These are phyloP conservation scores for Immersiella caudata DNA, from an alignment of 495 filamentous ascomycete species.

Conservation along the genomic window DNA sequence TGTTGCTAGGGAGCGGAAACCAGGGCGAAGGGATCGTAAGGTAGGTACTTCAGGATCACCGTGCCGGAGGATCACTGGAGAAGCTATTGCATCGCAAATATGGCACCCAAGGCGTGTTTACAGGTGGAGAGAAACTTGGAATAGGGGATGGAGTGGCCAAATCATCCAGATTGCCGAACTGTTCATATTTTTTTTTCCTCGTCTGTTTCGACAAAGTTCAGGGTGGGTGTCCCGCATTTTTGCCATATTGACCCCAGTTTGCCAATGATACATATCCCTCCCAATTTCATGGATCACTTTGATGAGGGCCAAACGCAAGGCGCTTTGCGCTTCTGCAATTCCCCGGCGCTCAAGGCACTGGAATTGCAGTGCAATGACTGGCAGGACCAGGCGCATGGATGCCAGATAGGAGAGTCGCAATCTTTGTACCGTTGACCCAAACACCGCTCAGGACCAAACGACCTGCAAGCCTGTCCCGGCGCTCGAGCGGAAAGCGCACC, in stretches of 20 bases:
- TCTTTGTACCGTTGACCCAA: constrained; percentile 9
- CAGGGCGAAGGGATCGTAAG: background rate
- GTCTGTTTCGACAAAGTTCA: background rate
- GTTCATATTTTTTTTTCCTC: constrained; percentile 10
- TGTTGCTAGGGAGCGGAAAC: background rate
- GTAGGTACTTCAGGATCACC: background rate
- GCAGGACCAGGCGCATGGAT: constrained; percentile 1
- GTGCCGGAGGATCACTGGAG: background rate
- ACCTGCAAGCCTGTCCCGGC: background rate
- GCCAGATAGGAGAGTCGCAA: constrained; percentile 16
- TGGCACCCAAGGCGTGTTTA: background rate
- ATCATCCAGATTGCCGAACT: background rate
- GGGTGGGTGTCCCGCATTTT: constrained; percentile 6
- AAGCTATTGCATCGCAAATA: background rate
- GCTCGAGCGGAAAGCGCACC: background rate
- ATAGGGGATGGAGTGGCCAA: constrained; percentile 4
- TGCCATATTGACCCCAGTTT: constrained; percentile 19
- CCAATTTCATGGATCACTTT: constrained; percentile 15
- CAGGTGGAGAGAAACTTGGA: background rate
- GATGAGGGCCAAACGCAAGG: constrained; percentile 17
- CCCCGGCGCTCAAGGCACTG: background rate
- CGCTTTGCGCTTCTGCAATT: constrained; percentile 4
- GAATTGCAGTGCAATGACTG: background rate
- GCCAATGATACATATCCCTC: constrained; percentile 9
- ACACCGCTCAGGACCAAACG: background rate